Evolutionary conservation across 495 filamentous ascomycete species (phyloP).

Genomic region (Penicillium atrosanguineum): DNA sequence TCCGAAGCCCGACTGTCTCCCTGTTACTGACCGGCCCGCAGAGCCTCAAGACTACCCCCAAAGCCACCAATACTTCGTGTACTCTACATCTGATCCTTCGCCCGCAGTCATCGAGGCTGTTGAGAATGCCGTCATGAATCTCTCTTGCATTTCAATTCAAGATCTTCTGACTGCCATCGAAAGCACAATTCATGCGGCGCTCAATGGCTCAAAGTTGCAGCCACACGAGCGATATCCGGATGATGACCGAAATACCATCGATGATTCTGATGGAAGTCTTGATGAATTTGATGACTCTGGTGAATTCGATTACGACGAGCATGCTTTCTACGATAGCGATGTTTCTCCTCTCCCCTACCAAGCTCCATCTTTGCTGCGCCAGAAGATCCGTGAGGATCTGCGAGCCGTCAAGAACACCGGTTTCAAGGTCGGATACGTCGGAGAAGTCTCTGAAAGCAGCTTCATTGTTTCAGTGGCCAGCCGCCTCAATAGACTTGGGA

Average conservation of each 20-base stretch:
- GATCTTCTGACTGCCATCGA: slow-evolving; percentile 38
- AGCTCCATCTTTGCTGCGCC: slow-evolving; percentile 15
- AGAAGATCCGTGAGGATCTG: slow-evolving; percentile 62
- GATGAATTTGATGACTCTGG: slow-evolving; percentile 4
- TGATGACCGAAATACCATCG: neutral
- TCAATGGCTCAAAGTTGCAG: slow-evolving; percentile 12
- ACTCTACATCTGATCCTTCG: slow-evolving; percentile 50
- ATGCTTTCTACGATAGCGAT: slow-evolving; percentile 4
- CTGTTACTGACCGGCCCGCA: slow-evolving; percentile 18
- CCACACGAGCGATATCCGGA: neutral
- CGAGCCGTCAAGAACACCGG: slow-evolving; percentile 59
- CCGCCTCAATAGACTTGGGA: slow-evolving; percentile 64
- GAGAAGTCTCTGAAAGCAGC: slow-evolving; percentile 45
- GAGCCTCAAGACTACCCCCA: slow-evolving; percentile 66
- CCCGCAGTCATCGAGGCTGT: slow-evolving; percentile 44
- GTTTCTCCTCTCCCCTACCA: slow-evolving; percentile 31
- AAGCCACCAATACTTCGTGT: slow-evolving; percentile 59
- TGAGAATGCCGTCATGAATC: slow-evolving; percentile 28
- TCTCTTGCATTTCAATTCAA: slow-evolving; percentile 27
- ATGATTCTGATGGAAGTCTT: neutral
- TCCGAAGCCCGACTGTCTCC: neutral
- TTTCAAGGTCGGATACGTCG: slow-evolving; percentile 69
- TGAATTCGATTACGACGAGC: slow-evolving; percentile 33
- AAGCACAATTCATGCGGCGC: slow-evolving; percentile 33
- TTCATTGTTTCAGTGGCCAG: slow-evolving; percentile 61